Conservation (phyloP, 352 stramenopile species). For the Pythium grandisporangium region DNA sequence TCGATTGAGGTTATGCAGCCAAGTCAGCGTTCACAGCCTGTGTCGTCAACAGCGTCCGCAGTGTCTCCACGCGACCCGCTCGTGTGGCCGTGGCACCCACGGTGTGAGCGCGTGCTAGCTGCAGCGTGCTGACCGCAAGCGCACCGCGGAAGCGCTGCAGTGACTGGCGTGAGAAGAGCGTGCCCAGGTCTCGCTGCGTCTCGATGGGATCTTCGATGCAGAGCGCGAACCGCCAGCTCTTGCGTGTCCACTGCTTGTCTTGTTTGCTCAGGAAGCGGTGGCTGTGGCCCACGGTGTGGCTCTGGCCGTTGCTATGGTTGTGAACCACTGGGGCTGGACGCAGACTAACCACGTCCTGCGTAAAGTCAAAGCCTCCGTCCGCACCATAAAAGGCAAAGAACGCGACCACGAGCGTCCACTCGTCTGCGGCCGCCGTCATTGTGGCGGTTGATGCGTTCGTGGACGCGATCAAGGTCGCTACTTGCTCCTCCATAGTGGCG, state of each 20-base stretch:
- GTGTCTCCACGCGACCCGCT: no score
- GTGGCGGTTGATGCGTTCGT: neutral
- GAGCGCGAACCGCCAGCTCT: slow-evolving; percentile 25
- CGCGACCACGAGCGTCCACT: slow-evolving; percentile 26
- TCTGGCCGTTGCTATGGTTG: no score
- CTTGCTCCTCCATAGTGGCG: slow-evolving; percentile 10
- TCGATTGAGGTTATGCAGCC: no score
- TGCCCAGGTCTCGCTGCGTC: slow-evolving; percentile 51
- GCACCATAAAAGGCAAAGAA: slow-evolving; percentile 73
- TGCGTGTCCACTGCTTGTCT: slow-evolving; percentile 37
- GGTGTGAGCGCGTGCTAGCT: no score
- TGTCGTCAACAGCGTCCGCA: no score
- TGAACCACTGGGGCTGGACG: no score
- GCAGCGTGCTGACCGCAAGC: slow-evolving; percentile 17
- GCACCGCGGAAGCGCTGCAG: slow-evolving; percentile 38
- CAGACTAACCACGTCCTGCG: slow-evolving; percentile 51
- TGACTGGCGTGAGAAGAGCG: slow-evolving; percentile 47
- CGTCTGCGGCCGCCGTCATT: neutral
- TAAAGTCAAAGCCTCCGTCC: slow-evolving; percentile 63
- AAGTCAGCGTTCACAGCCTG: no score
- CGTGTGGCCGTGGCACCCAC: no score
- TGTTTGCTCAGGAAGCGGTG: slow-evolving; percentile 27
- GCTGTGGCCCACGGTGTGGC: no score
- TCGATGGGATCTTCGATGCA: slow-evolving; percentile 80
- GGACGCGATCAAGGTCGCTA: neutral